Conservation (phyloP, 805 yeast genomes). For the Starmerella sirachaensis region DNA sequence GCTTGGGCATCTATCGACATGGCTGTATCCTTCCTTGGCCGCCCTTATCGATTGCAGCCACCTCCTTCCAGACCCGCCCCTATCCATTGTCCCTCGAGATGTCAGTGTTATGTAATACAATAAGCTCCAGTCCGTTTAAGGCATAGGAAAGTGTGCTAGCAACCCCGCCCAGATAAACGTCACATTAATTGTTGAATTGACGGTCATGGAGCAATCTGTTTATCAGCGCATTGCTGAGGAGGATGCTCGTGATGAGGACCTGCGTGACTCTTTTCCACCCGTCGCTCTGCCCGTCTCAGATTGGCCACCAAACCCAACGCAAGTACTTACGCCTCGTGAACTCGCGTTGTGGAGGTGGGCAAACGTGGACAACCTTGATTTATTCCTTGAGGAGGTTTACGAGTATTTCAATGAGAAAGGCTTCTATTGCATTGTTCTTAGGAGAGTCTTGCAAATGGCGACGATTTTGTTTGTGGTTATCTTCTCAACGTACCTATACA, state of each 20-base stretch:
- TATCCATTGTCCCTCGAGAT: too few relatives aligned
- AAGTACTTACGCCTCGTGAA: conserved; percentile 46
- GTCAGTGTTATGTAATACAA: too few relatives aligned
- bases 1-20: too few relatives aligned
- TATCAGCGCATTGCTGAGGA: conserved; percentile 11
- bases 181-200: too few relatives aligned
- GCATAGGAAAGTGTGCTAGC: background rate
- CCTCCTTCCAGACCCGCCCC: too few relatives aligned
- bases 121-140: background rate
- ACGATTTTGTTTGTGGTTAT: conserved; percentile 70
- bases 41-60: too few relatives aligned
- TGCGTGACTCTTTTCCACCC: background rate
- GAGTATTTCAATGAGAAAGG: conserved; percentile 81
- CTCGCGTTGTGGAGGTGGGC: conserved; percentile 95
- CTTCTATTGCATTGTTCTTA: conserved; percentile 57
- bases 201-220: conserved; percentile 14
- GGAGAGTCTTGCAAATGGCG: conserved; percentile 52
- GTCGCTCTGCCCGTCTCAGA: conserved; percentile 1
- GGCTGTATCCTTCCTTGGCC: too few relatives aligned
- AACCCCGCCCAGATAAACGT: background rate
- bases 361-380: conserved; percentile 81
- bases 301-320: background rate
- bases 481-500: conserved; percentile 64
- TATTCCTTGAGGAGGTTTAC: conserved; percentile 71
- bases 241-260: background rate